Conservation (phyloP, 2,329 filamentous ascomycete species). For the Shiraia sp. region DNA sequence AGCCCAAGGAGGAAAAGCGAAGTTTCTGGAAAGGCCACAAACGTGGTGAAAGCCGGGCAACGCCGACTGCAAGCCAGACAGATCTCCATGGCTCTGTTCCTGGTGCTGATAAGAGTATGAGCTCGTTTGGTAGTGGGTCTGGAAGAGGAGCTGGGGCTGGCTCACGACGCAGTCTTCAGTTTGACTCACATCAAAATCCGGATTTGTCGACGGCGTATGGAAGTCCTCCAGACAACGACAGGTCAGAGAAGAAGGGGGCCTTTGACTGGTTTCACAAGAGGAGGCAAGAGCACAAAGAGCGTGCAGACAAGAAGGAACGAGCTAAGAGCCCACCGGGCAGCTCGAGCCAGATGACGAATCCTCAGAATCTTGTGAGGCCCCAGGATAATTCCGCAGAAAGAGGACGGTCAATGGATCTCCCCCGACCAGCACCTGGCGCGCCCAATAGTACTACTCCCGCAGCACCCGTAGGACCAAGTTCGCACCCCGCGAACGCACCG, state of each 20-base stretch:
- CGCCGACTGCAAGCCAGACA: slow-evolving; percentile 41
- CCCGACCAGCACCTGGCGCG: slow-evolving; percentile 16
- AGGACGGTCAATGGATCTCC: slow-evolving; percentile 34
- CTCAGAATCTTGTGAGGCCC: slow-evolving; percentile 25
- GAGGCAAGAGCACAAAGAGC: slow-evolving; percentile 62
- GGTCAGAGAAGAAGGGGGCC: slow-evolving; percentile 60
- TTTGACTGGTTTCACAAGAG: slow-evolving; percentile 69
- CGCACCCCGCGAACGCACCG: slow-evolving; percentile 5
- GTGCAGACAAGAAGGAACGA: slow-evolving; percentile 57
- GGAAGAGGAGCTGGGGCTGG: slow-evolving; percentile 27
- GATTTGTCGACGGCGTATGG: slow-evolving; percentile 39
- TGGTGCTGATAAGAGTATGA: slow-evolving; percentile 46
- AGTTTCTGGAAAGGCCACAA: slow-evolving; percentile 71
- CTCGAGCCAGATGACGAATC: slow-evolving; percentile 21
- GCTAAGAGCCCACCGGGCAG: slow-evolving; percentile 56
- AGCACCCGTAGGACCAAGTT: slow-evolving; percentile 21
- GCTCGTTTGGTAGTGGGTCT: slow-evolving; percentile 42
- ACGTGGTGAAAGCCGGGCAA: slow-evolving; percentile 40
- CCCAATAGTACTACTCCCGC: slow-evolving; percentile 27
- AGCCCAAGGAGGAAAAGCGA: slow-evolving; percentile 61
- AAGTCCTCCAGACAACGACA: slow-evolving; percentile 37
- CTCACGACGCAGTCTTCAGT: slow-evolving; percentile 37
- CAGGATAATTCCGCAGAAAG: slow-evolving; percentile 18
- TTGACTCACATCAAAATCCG: slow-evolving; percentile 32
- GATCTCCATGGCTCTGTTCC: slow-evolving; percentile 42